Evolutionary conservation across 2,329 filamentous ascomycete species (phyloP).

Genomic region (Lasiodiplodia citricola): DNA sequence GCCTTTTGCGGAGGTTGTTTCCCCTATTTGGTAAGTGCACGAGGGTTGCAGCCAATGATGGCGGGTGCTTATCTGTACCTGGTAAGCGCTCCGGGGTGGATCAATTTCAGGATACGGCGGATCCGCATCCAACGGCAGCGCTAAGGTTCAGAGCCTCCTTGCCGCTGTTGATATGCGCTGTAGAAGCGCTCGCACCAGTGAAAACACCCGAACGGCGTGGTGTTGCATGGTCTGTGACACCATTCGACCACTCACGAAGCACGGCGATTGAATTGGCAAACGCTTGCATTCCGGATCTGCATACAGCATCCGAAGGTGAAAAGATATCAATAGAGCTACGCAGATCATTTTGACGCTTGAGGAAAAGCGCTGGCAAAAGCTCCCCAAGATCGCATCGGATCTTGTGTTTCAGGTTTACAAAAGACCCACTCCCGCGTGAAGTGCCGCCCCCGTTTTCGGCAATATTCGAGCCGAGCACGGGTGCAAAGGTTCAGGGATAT

Average conservation of each 20-base stretch:
- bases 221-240: not conserved
- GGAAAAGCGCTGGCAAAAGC: not conserved
- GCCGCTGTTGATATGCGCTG: not conserved
- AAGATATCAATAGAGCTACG: not conserved
- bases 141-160: not conserved
- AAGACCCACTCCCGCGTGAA: not conserved
- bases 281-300: not conserved
- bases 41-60: not conserved
- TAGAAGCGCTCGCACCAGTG: not conserved
- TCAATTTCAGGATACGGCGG: constrained; percentile 3
- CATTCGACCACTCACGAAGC: not conserved
- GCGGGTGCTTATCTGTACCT: not conserved
- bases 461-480: not conserved
- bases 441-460: not conserved
- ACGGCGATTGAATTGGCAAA: not conserved
- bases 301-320: not conserved
- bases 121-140: not conserved
- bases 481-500: not conserved
- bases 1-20: not conserved
- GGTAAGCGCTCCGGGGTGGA: not conserved
- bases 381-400: not conserved
- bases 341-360: not conserved
- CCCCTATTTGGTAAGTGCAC: not conserved
- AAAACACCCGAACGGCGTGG: not conserved
- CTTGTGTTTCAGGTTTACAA: not conserved